A percentile compares a stretch with the other conserved stretches of the same genome.
These are phyloP conservation scores for Medicago truncatula DNA, from an alignment of 306 rosid genomes.

Conservation along the genomic window MtrunA17r5.0-ANR NC_053046.1:12630501-12631000, in stretches of 20 bases:
- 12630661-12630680: conserved; percentile 7
- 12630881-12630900: neutral
- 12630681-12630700: conserved; percentile 33
- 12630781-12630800: conserved; percentile 33
- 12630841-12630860: neutral
- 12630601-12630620: neutral
- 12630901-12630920: neutral
- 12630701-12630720: conserved; percentile 1
- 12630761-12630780: conserved; percentile 12
- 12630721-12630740: conserved; percentile 37
- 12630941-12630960: neutral
- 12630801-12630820: neutral
- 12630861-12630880: neutral
- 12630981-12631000: neutral
- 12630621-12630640: neutral
- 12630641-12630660: conserved; percentile 11
- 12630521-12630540: no score
- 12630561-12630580: conserved; percentile 15
- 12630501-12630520: neutral
- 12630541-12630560: neutral
- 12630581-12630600: conserved; percentile 11
- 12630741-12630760: conserved; percentile 25
- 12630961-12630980: no score
- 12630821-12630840: no score
- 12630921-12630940: neutral